These are phyloP conservation scores for Theobroma grandiflorum DNA, from an alignment of 441 rosid genomes.

Conservation along the genomic window DNA sequence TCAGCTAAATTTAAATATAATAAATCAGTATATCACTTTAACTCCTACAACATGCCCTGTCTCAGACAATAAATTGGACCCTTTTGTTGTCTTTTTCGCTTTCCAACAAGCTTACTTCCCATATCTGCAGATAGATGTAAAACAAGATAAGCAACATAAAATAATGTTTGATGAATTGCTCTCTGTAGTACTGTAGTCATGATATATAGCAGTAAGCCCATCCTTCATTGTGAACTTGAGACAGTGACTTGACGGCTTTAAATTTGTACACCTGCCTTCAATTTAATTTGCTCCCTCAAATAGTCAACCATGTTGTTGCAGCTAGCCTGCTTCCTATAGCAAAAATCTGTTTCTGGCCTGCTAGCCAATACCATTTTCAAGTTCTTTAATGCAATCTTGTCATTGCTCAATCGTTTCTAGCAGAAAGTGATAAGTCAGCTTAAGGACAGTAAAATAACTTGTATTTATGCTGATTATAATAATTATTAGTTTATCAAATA, in stretches of 20 bases:
- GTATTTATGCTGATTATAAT: neutral
- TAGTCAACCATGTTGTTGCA: neutral
- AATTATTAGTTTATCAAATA: neutral
- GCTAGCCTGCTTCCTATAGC: neutral
- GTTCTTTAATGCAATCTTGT: neutral
- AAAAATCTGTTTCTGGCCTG: neutral
- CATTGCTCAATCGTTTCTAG: neutral
- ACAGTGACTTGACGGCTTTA: constrained; percentile 4
- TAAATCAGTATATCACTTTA: neutral
- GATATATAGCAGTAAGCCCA: neutral
- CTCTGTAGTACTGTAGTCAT: neutral
- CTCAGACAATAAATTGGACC: neutral
- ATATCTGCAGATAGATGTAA: no score
- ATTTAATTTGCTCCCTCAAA: neutral
- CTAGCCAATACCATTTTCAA: neutral
- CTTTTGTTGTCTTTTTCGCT: neutral
- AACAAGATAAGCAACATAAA: neutral
- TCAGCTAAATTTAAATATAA: neutral
- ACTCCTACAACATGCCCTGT: neutral
- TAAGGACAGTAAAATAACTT: neutral
- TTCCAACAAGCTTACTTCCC: neutral
- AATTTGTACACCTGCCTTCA: neutral
- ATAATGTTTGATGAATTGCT: neutral
- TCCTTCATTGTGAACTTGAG: neutral
- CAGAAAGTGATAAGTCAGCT: neutral